Evolutionary conservation across 2,329 filamentous ascomycete species (phyloP).

Genomic region (Trichothecium sympodiale): DNA sequence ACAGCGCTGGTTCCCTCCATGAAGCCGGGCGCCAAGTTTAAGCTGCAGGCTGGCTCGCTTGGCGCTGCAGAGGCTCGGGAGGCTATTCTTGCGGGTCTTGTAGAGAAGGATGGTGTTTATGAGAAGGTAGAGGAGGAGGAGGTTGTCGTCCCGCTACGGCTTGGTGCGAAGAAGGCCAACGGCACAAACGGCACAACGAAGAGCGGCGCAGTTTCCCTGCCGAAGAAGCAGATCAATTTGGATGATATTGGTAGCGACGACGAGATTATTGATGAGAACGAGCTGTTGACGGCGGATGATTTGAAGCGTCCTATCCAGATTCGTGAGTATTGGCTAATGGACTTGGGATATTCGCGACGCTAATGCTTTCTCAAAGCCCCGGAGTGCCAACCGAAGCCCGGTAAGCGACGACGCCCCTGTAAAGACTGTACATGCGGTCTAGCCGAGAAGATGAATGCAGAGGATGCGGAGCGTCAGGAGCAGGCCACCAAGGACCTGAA

Average conservation of each 20-base stretch:
- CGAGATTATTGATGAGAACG: constrained; percentile 85
- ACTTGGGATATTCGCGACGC: not conserved
- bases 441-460: constrained; percentile 72
- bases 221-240: constrained; percentile 38
- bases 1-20: constrained; percentile 58
- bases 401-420: constrained; percentile 84
- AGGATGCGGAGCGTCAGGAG: constrained; percentile 64
- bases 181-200: constrained; percentile 15
- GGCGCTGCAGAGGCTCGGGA: constrained; percentile 49
- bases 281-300: constrained; percentile 76
- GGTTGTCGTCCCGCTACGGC: constrained; percentile 42
- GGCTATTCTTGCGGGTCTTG: constrained; percentile 72
- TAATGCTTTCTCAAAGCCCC: constrained; percentile 40
- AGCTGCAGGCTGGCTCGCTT: constrained; percentile 56
- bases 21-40: constrained; percentile 55
- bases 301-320: constrained; percentile 65
- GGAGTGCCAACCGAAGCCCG: constrained; percentile 77
- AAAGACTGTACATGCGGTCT: constrained; percentile 97
- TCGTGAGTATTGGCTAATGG: constrained; percentile 46
- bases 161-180: constrained; percentile 23
- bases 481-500: constrained; percentile 55
- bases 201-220: not conserved
- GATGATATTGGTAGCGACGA: constrained; percentile 52
- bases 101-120: constrained; percentile 54
- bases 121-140: constrained; percentile 57